Evolutionary conservation across 768 basidiomycete genomes (phyloP), one percentile per base, ranked within the genome.

Genomic region (Tylopilus subfusipes): DNA sequence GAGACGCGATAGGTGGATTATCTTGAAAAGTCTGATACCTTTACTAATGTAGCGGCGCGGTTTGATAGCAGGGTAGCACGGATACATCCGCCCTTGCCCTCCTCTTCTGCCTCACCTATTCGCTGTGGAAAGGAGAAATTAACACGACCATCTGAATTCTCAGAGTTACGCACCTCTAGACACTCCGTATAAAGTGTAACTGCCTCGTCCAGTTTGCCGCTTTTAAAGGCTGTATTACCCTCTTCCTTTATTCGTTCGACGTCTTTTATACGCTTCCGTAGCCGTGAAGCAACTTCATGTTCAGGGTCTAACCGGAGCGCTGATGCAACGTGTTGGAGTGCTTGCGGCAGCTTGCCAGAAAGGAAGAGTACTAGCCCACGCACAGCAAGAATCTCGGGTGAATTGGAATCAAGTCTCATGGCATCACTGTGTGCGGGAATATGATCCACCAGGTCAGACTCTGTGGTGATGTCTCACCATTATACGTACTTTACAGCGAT

Each of bases 161-260:
- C 48, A 7, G 10, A 31, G 19, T 27, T 11, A 63, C 78, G 38
- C 48, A 88, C 85, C 53, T 86, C 86, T 16, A 95, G 70, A 5
- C 88, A 83, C 55, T 87, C 86, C 5, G 76, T 75, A 63, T 95
- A 95, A 61, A 80, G 84, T 0, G 76, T 75, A 9, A 84, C 68
- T 0, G 93, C 93, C 21, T 88, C 85, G 27, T 77, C 62, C 31
- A 83, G 70, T 53, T 75, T 76, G 3, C 79, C 78, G 0, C 63
- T 52, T 70, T 93, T 92, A 73, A 94, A 95, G 2, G 82, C 78
- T 1, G 69, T 63, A 59, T 95, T 94, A 0, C 93, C 93, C 57
- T 91, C 91, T 58, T 93, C 92, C 64, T 94, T 94, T 40, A 88
- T 67, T 53, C 82, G 75, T 56, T 95, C 92, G 18, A 95, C 83